A percentile compares a stretch with the other conserved stretches of the same genome.
phyloP scores from a whole-genome alignment of 257 asterid genomes.

The Parsonsia alboflavescens region DNA sequence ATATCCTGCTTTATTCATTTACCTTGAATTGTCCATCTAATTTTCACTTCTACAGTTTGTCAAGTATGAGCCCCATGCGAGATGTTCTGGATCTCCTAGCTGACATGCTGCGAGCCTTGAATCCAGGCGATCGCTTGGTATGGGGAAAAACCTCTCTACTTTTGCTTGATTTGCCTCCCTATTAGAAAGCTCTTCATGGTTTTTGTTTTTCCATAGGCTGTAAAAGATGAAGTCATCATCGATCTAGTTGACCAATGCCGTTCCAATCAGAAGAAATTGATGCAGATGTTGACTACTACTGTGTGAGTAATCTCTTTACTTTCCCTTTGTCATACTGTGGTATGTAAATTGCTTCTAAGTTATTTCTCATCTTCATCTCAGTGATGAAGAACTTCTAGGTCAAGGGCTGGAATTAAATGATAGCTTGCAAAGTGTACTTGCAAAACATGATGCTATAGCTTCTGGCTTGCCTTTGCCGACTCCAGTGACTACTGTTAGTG shows the following conservation, averaged over 20 bases:
- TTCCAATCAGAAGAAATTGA: constrained; percentile 72
- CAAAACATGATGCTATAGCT: constrained; percentile 75
- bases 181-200: constrained; percentile 3
- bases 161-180: constrained; percentile 6
- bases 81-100: constrained; percentile 62
- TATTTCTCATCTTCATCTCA: constrained; percentile 12
- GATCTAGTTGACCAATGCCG: constrained; percentile 83
- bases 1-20: not conserved
- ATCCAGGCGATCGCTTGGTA: constrained; percentile 60
- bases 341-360: not conserved
- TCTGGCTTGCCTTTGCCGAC: constrained; percentile 66
- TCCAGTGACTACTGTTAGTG: constrained; percentile 19
- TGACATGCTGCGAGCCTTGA: constrained; percentile 81
- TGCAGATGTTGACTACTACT: constrained; percentile 59
- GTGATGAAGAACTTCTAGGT: constrained; percentile 85
- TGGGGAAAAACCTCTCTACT: constrained; percentile 4
- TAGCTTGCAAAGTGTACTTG: constrained; percentile 56
- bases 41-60: constrained; percentile 38
- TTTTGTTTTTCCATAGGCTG: constrained; percentile 36
- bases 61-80: constrained; percentile 52
- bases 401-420: constrained; percentile 91
- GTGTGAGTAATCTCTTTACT: constrained; percentile 34
- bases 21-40: not conserved
- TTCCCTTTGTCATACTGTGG: not conserved
- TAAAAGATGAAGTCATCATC: constrained; percentile 65